A percentile compares a stretch with the other conserved stretches of the same genome.
Conservation (phyloP, 805 yeast species). For the Peterozyma toletana region DNA sequence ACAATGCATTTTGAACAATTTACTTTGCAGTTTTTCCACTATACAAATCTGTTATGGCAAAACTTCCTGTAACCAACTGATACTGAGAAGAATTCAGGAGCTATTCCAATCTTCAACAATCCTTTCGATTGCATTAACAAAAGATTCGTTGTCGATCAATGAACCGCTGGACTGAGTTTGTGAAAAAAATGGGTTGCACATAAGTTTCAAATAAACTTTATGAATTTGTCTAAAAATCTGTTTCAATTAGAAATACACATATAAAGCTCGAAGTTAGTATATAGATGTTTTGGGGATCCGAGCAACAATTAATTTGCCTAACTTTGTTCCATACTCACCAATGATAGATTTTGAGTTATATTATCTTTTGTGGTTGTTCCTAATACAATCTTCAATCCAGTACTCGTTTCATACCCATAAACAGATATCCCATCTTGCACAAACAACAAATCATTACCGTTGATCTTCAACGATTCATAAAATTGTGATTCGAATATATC, state of each 20-base stretch:
- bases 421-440: constrained; percentile 62
- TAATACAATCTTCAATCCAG: constrained; percentile 58
- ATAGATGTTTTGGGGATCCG: background rate
- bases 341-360: constrained; percentile 14
- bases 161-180: constrained; percentile 19
- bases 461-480: constrained; percentile 24
- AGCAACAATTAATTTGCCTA: too few relatives aligned
- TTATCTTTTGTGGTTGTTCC: constrained; percentile 36
- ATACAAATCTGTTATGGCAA: constrained; percentile 1
- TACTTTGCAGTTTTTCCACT: background rate
- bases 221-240: constrained; percentile 36
- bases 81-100: constrained; percentile 2
- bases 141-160: constrained; percentile 19
- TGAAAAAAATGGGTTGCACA: constrained; percentile 58
- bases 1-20: background rate
- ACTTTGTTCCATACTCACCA: constrained; percentile 5
- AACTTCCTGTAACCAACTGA: background rate
- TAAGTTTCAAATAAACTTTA: constrained; percentile 43
- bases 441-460: constrained; percentile 42
- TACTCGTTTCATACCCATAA: constrained; percentile 62
- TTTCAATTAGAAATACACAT: background rate
- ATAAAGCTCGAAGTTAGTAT: constrained; percentile 2
- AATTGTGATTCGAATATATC: constrained; percentile 55
- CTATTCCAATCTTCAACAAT: constrained; percentile 19
- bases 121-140: constrained; percentile 19